phyloP scores from a whole-genome alignment of 2,329 filamentous ascomycete genomes.

The Xylaria sp. region DNA sequence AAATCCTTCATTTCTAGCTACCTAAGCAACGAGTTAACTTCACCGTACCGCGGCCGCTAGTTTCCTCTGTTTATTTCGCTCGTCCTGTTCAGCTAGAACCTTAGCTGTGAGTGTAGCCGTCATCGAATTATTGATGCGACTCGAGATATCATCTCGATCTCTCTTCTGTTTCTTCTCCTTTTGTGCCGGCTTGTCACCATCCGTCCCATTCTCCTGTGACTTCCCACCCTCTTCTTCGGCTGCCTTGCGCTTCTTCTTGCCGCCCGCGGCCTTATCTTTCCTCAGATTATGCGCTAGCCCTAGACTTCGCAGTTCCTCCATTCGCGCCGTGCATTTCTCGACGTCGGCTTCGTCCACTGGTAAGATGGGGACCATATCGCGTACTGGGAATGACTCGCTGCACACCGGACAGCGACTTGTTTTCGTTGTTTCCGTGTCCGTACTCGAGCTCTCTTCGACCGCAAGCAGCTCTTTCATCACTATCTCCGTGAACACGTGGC shows the following conservation, averaged over 20 bases:
- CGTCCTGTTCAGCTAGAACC: conserved; percentile 87
- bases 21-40: background rate
- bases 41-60: conserved; percentile 57
- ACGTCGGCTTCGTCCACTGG: conserved; percentile 78
- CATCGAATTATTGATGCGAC: conserved; percentile 86
- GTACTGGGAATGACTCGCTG: conserved; percentile 75
- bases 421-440: conserved; percentile 8
- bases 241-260: conserved; percentile 74
- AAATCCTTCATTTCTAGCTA: background rate
- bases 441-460: conserved; percentile 29
- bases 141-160: conserved; percentile 51
- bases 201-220: conserved; percentile 42
- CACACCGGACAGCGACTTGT: conserved; percentile 77
- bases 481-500: conserved; percentile 90
- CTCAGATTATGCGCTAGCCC: conserved; percentile 89
- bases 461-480: conserved; percentile 80
- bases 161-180: conserved; percentile 58
- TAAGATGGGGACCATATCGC: conserved; percentile 86
- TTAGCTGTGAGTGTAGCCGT: conserved; percentile 87
- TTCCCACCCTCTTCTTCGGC: conserved; percentile 51
- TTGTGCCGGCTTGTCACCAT: conserved; percentile 54
- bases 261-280: conserved; percentile 73
- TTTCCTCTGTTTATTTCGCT: conserved; percentile 81
- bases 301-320: conserved; percentile 74
- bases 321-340: conserved; percentile 71